Evolutionary conservation across 108 stramenopile species (phyloP), one percentile per base, ranked within the genome.

Genomic region (Nannochloropsis oceanica): DNA sequence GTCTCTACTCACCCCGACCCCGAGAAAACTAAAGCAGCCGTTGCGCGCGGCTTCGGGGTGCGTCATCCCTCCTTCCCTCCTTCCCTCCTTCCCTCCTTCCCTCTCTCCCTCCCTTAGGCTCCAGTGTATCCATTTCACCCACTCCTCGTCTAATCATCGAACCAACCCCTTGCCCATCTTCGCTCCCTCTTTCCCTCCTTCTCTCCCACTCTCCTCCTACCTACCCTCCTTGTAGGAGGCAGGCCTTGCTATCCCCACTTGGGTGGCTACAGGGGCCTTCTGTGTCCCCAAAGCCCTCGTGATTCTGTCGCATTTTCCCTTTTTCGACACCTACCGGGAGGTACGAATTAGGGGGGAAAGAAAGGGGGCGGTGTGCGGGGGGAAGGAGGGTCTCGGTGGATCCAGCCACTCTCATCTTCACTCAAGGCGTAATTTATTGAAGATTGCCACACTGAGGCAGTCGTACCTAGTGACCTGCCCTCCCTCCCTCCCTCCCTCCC

Each of bases 261-360:
- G 27, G 26, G 44, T 84, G 27, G 20, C 43, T 22, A 80, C 87
- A 79, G 86, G 84, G 42, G 80, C 92, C 42, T 80, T 94, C 27
- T 94, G 92, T 89, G 82, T 94, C 14, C 95, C 96, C 27, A 95
- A 95, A 83, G 92, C 93, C 44, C 91, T 97, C 81, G 92, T 94
- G 22, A 44, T 97, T 44, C 86, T 97, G 43, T 94, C 94, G 44
- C 95, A 95, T 84, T 95, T 94, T 87, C 93, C 94, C 2, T 97
- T 95, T 84, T 94, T 93, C 88, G 91, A 93, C 83, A 43, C 92
- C 50, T 97, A 90, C 85, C 88, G 94, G 22, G 83, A 26, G 83
- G 44, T 44, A 26, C 12, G 43, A 0, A 12, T n/a, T n/a, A 7
- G 46, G 44, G 25, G 83, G 83, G 44, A 13, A 0, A 0, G 43